phyloP scores from a whole-genome alignment of 192 early-diverging fungal species.

The Nowakowskiella sp. region DNA sequence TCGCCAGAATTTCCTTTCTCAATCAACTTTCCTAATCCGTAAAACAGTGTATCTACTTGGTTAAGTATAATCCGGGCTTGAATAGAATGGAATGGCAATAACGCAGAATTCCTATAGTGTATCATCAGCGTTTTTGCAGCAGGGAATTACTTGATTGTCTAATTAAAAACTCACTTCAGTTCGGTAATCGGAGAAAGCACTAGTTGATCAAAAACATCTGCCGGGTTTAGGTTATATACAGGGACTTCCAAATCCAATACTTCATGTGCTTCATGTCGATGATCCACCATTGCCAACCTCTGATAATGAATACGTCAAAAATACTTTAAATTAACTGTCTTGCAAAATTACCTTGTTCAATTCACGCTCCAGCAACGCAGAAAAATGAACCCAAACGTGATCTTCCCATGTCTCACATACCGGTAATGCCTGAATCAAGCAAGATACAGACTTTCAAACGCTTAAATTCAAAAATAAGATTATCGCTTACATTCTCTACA shows the following conservation, averaged over 20 bases:
- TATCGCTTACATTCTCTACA: slow-evolving; percentile 50
- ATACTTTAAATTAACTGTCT: no score
- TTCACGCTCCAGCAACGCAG: slow-evolving; percentile 56
- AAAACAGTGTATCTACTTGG: slow-evolving; percentile 25
- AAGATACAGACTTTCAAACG: neutral
- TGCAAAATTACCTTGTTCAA: slow-evolving; percentile 48
- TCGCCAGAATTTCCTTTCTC: neutral
- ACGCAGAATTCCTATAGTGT: slow-evolving; percentile 13
- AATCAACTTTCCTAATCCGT: slow-evolving; percentile 23
- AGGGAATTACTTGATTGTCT: slow-evolving; percentile 12
- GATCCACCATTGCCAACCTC: slow-evolving; percentile 14
- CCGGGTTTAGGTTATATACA: slow-evolving; percentile 9
- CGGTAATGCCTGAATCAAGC: slow-evolving; percentile 52
- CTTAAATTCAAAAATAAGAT: neutral
- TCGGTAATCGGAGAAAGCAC: neutral
- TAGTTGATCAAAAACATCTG: slow-evolving; percentile 23
- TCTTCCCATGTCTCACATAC: slow-evolving; percentile 86
- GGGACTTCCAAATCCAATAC: slow-evolving; percentile 1
- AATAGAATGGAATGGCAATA: slow-evolving; percentile 38
- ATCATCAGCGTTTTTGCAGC: slow-evolving; percentile 3
- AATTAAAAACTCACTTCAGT: slow-evolving; percentile 13
- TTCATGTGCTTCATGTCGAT: slow-evolving; percentile 3
- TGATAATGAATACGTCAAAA: no score
- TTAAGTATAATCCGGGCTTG: slow-evolving; percentile 47
- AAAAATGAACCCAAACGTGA: slow-evolving; percentile 73